phyloP scores from a whole-genome alignment of 139 green algal genomes.

The Diplosphaera chodatii region DNA sequence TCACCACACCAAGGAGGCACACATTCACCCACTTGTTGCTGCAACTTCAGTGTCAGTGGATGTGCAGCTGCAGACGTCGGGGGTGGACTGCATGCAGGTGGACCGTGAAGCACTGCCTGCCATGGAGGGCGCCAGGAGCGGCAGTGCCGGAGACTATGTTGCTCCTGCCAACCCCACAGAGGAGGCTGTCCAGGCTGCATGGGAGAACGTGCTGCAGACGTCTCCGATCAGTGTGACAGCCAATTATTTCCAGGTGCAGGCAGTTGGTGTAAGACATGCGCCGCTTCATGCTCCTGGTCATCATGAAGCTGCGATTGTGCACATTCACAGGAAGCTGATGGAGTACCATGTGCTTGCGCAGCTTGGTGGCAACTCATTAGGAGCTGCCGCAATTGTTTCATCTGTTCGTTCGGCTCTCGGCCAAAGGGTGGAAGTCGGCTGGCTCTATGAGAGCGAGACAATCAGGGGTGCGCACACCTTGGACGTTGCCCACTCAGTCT shows the following conservation, averaged over 20 bases:
- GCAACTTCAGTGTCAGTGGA: no score
- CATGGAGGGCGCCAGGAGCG: no score
- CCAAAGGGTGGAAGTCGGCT: neutral
- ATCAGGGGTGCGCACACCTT: no score
- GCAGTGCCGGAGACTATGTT: neutral
- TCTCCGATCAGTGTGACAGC: neutral
- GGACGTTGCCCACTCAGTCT: no score
- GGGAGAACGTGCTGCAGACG: neutral
- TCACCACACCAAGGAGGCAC: no score
- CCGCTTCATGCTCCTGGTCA: neutral
- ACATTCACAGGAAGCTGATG: neutral
- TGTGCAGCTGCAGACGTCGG: no score
- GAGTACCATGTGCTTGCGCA: neutral
- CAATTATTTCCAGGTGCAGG: neutral
- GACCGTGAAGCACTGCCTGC: no score
- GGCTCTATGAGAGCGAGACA: neutral
- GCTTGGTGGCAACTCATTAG: neutral
- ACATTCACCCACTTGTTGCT: no score
- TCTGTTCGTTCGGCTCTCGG: neutral
- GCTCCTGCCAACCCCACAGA: neutral
- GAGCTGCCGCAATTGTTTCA: neutral
- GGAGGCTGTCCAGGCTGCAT: neutral
- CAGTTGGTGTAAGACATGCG: neutral
- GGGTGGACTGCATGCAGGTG: no score
- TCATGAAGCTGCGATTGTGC: no score